Conservation (phyloP, 2,329 filamentous ascomycete species). For the Ophiocordyceps polyrhachis-furcata region DNA sequence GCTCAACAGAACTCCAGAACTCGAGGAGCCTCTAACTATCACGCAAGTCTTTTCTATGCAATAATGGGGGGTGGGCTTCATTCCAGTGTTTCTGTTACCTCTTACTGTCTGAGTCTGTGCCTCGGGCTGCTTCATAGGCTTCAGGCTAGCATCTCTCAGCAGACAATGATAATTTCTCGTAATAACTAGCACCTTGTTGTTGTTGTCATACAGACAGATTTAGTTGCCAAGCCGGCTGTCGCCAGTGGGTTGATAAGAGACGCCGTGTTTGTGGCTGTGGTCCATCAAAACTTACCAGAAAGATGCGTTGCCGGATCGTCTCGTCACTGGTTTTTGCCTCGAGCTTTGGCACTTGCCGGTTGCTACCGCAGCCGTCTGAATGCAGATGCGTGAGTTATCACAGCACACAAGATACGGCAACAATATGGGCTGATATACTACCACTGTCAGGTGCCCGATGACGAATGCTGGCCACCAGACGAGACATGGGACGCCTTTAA, state of each 20-base stretch:
- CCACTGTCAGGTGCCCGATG: slow-evolving; percentile 5
- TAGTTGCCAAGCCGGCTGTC: neutral
- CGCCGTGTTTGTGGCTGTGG: too few species aligned
- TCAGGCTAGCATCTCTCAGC: neutral
- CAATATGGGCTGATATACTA: neutral
- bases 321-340: neutral
- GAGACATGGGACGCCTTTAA: slow-evolving; percentile 6
- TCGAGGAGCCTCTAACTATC: neutral
- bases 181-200: neutral
- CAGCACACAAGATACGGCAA: neutral
- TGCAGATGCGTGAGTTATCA: neutral
- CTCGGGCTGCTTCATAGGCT: neutral
- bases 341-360: neutral
- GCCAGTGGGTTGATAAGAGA: neutral
- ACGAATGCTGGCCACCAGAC: slow-evolving; percentile 7
- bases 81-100: too few species aligned
- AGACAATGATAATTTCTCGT: neutral
- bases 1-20: neutral
- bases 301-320: neutral
- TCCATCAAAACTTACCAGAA: neutral
- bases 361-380: neutral
- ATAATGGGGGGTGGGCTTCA: too few species aligned
- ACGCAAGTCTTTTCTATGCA: neutral
- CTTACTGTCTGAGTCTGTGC: neutral
- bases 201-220: neutral